Percentiles rank a stretch among this genome's conserved stretches.
These are phyloP conservation scores for Jaapia argillacea DNA, from an alignment of 768 basidiomycete species.

Conservation along the genomic window DNA sequence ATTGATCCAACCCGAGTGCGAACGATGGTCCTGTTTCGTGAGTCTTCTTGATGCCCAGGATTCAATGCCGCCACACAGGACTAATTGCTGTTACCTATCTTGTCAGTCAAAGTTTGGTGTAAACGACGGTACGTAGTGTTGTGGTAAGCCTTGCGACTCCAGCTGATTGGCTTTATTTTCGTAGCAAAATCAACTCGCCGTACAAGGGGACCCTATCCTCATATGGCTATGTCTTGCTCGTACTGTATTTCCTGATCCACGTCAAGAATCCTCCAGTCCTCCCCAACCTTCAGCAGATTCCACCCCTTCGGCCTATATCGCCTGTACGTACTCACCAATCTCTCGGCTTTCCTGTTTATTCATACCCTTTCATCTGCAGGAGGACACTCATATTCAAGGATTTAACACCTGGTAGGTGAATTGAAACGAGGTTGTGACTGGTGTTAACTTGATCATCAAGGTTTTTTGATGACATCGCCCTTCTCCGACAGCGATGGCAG, in stretches of 20 bases:
- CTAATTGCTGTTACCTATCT: too few relatives aligned
- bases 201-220: conserved; percentile 95
- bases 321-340: too few relatives aligned
- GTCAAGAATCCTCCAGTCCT: conserved; percentile 96
- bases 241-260: conserved; percentile 95
- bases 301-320: conserved; percentile 79
- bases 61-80: too few relatives aligned
- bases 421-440: conserved; percentile 1
- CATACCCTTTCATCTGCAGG: too few relatives aligned
- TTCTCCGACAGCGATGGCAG: conserved; percentile 85
- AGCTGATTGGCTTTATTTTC: conserved; percentile 1
- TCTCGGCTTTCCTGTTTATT: too few relatives aligned
- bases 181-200: conserved; percentile 97
- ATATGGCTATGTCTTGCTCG: conserved; percentile 95
- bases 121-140: conserved; percentile 62
- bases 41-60: conserved; percentile 43
- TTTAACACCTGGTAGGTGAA: conserved; percentile 66
- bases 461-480: conserved; percentile 97
- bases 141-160: neutral
- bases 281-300: conserved; percentile 93
- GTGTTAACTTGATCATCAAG: conserved; percentile 22
- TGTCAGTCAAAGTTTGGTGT: conserved; percentile 94
- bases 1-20: conserved; percentile 90
- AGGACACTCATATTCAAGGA: conserved; percentile 71
- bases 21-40: conserved; percentile 92